These are phyloP conservation scores for Leishmania braziliensis DNA, from an alignment of 208 protist species.

Conservation along the genomic window DNA sequence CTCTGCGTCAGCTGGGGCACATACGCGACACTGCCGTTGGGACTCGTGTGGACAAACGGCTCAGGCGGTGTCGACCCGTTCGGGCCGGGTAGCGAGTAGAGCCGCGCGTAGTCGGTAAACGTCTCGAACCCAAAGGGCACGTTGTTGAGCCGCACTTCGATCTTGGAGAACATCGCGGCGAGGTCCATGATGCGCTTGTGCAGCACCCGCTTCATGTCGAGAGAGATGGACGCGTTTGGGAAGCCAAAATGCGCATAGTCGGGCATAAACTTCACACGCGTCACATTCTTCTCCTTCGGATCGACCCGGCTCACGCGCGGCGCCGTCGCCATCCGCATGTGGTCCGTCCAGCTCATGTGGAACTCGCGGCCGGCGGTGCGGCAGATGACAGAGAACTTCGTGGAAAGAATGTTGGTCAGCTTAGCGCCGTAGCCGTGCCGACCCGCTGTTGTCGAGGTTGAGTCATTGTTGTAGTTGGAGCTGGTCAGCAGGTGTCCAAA, in stretches of 20 bases:
- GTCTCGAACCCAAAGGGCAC: constrained; percentile 90
- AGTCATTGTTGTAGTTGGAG: constrained; percentile 97
- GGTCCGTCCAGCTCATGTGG: constrained; percentile 96
- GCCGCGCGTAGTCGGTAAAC: constrained; percentile 97
- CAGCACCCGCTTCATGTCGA: constrained; percentile 88
- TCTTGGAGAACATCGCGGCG: constrained; percentile 87
- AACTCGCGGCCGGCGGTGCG: constrained; percentile 87
- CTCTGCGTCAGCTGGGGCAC: constrained; percentile 89
- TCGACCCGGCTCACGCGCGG: constrained; percentile 88
- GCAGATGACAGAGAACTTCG: constrained; percentile 95
- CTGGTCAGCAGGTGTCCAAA: constrained; percentile 97
- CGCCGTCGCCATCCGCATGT: constrained; percentile 95
- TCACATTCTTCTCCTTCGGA: constrained; percentile 73
- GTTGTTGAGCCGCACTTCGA: constrained; percentile 97
- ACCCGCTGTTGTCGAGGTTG: constrained; percentile 92
- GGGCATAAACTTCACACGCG: constrained; percentile 86
- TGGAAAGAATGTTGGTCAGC: constrained; percentile 99
- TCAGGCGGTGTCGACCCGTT: constrained; percentile 54
- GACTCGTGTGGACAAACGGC: constrained; percentile 79
- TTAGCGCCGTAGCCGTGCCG: constrained; percentile 98
- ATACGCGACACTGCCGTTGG: constrained; percentile 71
- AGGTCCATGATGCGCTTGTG: constrained; percentile 94
- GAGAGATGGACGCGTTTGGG: constrained; percentile 64
- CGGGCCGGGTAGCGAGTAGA: constrained; percentile 66
- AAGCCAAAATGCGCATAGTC: constrained; percentile 90